Evolutionary conservation across 2,329 filamentous ascomycete species (phyloP).

Genomic region (Volutella citrinella): DNA sequence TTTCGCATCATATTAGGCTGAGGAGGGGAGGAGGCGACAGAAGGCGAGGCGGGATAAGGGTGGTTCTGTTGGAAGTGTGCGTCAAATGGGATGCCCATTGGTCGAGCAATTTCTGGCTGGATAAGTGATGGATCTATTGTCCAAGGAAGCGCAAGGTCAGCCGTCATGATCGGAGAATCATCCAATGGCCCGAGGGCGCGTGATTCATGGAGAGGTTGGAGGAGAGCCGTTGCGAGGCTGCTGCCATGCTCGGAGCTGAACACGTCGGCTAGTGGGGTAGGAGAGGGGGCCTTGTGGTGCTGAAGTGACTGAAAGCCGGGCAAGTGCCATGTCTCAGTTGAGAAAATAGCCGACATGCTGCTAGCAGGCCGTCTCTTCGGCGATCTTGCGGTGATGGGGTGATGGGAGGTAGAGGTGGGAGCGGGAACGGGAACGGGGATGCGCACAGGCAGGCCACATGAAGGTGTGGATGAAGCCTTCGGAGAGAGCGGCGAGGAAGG

Average conservation of each 20-base stretch:
- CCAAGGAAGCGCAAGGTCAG: conserved; percentile 33
- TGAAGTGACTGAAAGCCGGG: too few species aligned
- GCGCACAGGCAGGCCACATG: conserved; percentile 9
- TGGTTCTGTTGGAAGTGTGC: conserved; percentile 45
- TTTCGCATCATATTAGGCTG: conserved; percentile 47
- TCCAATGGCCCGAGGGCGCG: conserved; percentile 4
- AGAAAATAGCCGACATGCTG: conserved; percentile 14
- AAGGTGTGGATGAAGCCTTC: conserved; percentile 22
- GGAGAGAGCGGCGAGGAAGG: conserved; percentile 19
- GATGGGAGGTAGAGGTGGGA: conserved; percentile 19
- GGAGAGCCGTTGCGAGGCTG: conserved; percentile 20
- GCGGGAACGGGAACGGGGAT: conserved; percentile 43
- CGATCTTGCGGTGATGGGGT: conserved; percentile 1
- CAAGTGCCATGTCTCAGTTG: conserved; percentile 30
- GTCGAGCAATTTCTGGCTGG: conserved; percentile 48
- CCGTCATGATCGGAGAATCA: conserved; percentile 20
- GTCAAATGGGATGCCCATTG: conserved; percentile 47
- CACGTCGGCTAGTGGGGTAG: too few species aligned
- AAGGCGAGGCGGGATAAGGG: conserved; percentile 60
- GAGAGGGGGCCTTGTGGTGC: too few species aligned
- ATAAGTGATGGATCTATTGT: conserved; percentile 53
- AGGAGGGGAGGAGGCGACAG: conserved; percentile 53
- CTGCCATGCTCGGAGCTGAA: too few species aligned
- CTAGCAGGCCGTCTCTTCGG: conserved; percentile 17
- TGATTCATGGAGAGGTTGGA: conserved; percentile 9